Evolutionary conservation across 495 filamentous ascomycete species (phyloP).

Genomic region (Xylaria curta): DNA sequence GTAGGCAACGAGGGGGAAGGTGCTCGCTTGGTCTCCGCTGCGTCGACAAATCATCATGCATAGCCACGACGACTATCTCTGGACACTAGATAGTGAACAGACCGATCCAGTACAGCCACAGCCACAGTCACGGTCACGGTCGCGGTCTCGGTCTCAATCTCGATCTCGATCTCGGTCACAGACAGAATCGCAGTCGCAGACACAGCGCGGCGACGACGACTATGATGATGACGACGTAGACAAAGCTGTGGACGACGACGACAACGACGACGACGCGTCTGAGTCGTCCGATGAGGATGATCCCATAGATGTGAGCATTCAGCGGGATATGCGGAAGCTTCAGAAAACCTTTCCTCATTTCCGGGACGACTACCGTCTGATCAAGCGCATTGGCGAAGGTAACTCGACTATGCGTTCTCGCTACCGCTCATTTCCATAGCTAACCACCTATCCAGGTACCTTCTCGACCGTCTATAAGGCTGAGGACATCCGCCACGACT

Average conservation of each 20-base stretch:
- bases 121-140: not conserved
- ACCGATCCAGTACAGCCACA: slow-evolving; percentile 16
- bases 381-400: slow-evolving; percentile 98
- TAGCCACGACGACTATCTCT: slow-evolving; percentile 49
- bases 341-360: slow-evolving; percentile 84
- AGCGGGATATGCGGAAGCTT: slow-evolving; percentile 85
- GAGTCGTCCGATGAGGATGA: slow-evolving; percentile 63
- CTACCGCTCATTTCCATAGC: not conserved
- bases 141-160: not conserved
- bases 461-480: slow-evolving; percentile 99
- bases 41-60: slow-evolving; percentile 16
- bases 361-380: slow-evolving; percentile 79
- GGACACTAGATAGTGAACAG: slow-evolving; percentile 38
- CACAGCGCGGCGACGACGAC: slow-evolving; percentile 32
- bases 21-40: not conserved
- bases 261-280: slow-evolving; percentile 48
- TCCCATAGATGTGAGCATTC: slow-evolving; percentile 72
- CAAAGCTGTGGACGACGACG: slow-evolving; percentile 29
- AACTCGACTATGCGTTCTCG: not conserved
- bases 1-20: slow-evolving; percentile 7
- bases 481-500: slow-evolving; percentile 88
- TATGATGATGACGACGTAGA: slow-evolving; percentile 48
- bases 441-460: slow-evolving; percentile 66
- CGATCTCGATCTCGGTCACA: not conserved
- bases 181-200: slow-evolving; percentile 24